A percentile compares a stretch with the other conserved stretches of the same genome.
These are phyloP conservation scores for Debaryomyces tyrocola DNA, from an alignment of 805 yeast species.

Conservation along the genomic window DNA sequence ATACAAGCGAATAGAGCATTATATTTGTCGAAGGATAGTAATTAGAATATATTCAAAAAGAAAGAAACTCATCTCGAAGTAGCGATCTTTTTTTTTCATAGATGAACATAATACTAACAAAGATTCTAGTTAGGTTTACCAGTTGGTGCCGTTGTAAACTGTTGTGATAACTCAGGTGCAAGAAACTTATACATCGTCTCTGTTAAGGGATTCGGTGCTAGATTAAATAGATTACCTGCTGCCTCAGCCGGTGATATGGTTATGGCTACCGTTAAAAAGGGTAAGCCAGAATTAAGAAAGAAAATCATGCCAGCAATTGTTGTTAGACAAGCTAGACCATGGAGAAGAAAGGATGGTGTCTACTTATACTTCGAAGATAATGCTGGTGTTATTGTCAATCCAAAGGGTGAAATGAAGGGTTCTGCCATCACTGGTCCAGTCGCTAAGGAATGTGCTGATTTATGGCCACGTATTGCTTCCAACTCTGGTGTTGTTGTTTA, in stretches of 20 bases:
- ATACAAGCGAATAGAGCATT: neutral
- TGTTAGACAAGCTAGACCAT: conserved; percentile 98
- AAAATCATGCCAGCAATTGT: conserved; percentile 99
- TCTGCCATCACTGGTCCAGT: conserved; percentile 99
- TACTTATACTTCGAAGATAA: conserved; percentile 99
- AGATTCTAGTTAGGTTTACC: conserved; percentile 89
- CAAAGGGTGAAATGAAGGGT: conserved; percentile 99
- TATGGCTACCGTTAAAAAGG: conserved; percentile 99
- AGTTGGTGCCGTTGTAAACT: conserved; percentile 99
- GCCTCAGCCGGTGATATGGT: conserved; percentile 99
- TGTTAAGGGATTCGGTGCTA: conserved; percentile 99
- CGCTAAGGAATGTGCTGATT: conserved; percentile 99
- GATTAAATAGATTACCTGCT: conserved; percentile 99
- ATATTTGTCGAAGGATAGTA: neutral
- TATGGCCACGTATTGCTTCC: conserved; percentile 99
- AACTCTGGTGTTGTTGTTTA: conserved; percentile 99
- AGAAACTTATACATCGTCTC: conserved; percentile 98
- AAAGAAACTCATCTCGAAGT: neutral
- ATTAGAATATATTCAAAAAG: neutral
- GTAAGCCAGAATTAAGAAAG: conserved; percentile 99
- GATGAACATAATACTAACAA: conserved; percentile 25
- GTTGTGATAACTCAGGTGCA: conserved; percentile 99
- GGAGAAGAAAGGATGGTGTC: conserved; percentile 99
- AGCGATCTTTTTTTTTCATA: neutral
- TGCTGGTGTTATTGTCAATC: conserved; percentile 99